Conservation (phyloP, 257 asterid species). For the Ligustrum vulgare region DNA sequence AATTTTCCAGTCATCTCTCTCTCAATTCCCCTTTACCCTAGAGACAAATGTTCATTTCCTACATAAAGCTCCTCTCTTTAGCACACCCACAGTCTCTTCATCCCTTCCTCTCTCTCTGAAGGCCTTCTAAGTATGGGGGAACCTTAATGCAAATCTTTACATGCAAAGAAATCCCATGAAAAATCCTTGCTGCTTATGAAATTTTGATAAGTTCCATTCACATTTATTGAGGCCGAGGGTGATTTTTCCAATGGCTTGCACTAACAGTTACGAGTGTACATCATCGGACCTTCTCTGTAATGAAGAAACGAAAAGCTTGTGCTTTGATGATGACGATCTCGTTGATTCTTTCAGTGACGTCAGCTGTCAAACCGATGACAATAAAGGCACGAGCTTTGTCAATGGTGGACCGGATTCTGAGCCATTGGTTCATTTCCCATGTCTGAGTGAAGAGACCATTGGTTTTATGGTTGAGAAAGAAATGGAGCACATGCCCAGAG, state of each 20-base stretch:
- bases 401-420: slow-evolving; percentile 43
- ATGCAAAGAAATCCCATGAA: slow-evolving; percentile 33
- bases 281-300: slow-evolving; percentile 49
- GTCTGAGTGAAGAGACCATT: slow-evolving; percentile 46
- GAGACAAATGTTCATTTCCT: slow-evolving; percentile 47
- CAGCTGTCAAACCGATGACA: slow-evolving; percentile 30
- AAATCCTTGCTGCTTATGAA: slow-evolving; percentile 40
- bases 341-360: slow-evolving; percentile 20
- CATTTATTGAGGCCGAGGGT: slow-evolving; percentile 19
- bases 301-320: slow-evolving; percentile 39
- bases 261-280: slow-evolving; percentile 34
- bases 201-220: slow-evolving; percentile 35
- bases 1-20: slow-evolving; percentile 29
- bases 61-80: slow-evolving; percentile 48
- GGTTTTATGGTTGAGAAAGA: slow-evolving; percentile 60
- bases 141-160: slow-evolving; percentile 28
- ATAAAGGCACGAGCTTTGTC: slow-evolving; percentile 32
- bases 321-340: slow-evolving; percentile 47
- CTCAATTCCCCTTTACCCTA: slow-evolving; percentile 56
- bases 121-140: slow-evolving; percentile 32
- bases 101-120: slow-evolving; percentile 15
- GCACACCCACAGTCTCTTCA: slow-evolving; percentile 33
- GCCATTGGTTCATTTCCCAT: slow-evolving; percentile 41
- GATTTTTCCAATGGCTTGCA: slow-evolving; percentile 43
- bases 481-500: slow-evolving; percentile 46